These are phyloP conservation scores for Zarea fungicola DNA, from an alignment of 2,329 filamentous ascomycete species.

Conservation along the genomic window DNA sequence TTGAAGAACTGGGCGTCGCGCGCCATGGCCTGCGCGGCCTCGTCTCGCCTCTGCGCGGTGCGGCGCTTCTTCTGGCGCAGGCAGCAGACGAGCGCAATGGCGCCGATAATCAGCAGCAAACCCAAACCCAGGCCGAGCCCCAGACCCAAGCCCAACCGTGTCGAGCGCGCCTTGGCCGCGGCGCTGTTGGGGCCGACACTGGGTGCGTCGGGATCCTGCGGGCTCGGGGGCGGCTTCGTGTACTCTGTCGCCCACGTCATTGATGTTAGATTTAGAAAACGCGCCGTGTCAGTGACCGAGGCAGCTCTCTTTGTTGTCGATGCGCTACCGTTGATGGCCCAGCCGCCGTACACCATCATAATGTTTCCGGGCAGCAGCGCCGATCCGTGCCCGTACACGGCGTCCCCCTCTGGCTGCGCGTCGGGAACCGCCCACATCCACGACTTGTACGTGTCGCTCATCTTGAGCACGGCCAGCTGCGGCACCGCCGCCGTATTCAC, in stretches of 20 bases:
- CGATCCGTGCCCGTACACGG: constrained; percentile 60
- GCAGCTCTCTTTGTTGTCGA: constrained; percentile 24
- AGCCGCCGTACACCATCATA: constrained; percentile 63
- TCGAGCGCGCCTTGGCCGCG: constrained; percentile 16
- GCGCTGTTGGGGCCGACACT: constrained; percentile 17
- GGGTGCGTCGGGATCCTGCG: constrained; percentile 19
- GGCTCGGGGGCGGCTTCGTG: constrained; percentile 34
- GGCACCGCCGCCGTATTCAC: constrained; percentile 70
- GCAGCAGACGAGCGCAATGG: constrained; percentile 45
- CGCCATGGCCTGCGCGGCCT: constrained; percentile 42
- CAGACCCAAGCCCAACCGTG: constrained; percentile 52
- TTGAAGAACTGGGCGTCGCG: constrained; percentile 45
- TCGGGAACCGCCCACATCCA: constrained; percentile 68
- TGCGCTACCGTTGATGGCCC: constrained; percentile 36
- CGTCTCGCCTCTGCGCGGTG: constrained; percentile 35
- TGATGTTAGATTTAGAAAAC: constrained; percentile 55
- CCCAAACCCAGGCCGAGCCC: constrained; percentile 60
- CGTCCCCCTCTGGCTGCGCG: constrained; percentile 39
- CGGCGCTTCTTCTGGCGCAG: constrained; percentile 35
- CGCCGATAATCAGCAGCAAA: constrained; percentile 41
- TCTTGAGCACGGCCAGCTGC: constrained; percentile 70
- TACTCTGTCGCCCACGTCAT: constrained; percentile 49
- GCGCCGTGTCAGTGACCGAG: constrained; percentile 20
- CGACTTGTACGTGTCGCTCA: constrained; percentile 68
- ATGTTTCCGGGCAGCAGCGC: constrained; percentile 60